Percentiles rank a stretch among this genome's conserved stretches.
These are phyloP conservation scores for Pseudocercospora macadamiae DNA, from an alignment of 2,329 filamentous ascomycete species.

Conservation along the genomic window DNA sequence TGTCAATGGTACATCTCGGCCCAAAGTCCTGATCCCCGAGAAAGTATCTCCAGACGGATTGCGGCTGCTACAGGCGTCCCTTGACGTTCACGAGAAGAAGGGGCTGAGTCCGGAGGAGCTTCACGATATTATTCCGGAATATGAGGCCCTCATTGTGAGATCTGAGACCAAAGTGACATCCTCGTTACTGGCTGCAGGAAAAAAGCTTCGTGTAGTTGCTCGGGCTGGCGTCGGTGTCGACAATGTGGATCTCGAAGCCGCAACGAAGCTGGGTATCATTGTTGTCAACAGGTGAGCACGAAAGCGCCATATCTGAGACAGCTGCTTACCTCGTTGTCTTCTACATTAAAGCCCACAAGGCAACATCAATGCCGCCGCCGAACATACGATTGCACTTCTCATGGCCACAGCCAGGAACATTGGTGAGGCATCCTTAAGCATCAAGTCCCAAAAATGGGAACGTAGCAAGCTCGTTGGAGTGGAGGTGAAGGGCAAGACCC, in stretches of 20 bases:
- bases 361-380: slow-evolving; percentile 73
- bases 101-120: slow-evolving; percentile 67
- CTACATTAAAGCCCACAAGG: slow-evolving; percentile 60
- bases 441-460: slow-evolving; percentile 77
- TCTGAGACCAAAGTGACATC: slow-evolving; percentile 81
- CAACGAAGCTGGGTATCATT: slow-evolving; percentile 73
- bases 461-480: slow-evolving; percentile 73
- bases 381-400: slow-evolving; percentile 57
- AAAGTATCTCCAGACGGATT: slow-evolving; percentile 80
- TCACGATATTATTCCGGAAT: slow-evolving; percentile 66
- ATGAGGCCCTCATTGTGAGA: slow-evolving; percentile 76
- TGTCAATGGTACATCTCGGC: slow-evolving; percentile 27
- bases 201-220: slow-evolving; percentile 74
- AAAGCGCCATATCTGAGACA: no score
- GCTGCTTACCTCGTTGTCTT: slow-evolving; percentile 35
- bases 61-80: slow-evolving; percentile 65
- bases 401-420: slow-evolving; percentile 76
- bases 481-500: slow-evolving; percentile 75
- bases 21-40: slow-evolving; percentile 72
- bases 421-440: slow-evolving; percentile 67
- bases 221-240: slow-evolving; percentile 81
- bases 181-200: slow-evolving; percentile 65
- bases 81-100: slow-evolving; percentile 70
- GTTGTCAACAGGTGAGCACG: slow-evolving; percentile 67
- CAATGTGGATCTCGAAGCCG: slow-evolving; percentile 75